Evolutionary conservation across 2,329 filamentous ascomycete genomes (phyloP).

Genomic region (Arachnomyces sp.): DNA sequence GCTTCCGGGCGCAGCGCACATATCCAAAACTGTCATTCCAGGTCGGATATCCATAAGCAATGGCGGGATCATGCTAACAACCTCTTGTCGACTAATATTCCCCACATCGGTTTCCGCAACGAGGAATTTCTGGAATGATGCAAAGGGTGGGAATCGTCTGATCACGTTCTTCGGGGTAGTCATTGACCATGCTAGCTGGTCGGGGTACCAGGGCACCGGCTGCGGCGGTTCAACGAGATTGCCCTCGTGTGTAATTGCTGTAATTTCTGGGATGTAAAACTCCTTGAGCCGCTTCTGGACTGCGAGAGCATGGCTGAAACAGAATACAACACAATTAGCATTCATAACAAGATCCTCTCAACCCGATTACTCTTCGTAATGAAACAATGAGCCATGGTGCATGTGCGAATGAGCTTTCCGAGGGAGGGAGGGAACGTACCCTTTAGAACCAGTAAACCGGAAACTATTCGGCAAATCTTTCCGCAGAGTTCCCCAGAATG

Average conservation of each 20-base stretch:
- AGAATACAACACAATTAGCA: conserved; percentile 7
- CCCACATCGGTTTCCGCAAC: conserved; percentile 95
- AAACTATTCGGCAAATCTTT: conserved; percentile 94
- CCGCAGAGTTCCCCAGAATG: conserved; percentile 77
- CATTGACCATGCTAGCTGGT: conserved; percentile 94
- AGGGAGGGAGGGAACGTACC: conserved; percentile 44
- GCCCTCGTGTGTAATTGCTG: conserved; percentile 76
- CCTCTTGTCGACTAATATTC: conserved; percentile 95
- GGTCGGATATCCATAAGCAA: conserved; percentile 85
- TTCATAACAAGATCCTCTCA: conserved; percentile 1
- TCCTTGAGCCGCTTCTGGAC: conserved; percentile 84
- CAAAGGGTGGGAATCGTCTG: conserved; percentile 86
- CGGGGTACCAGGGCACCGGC: conserved; percentile 85
- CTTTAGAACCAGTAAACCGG: conserved; percentile 91
- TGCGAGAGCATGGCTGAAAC: conserved; percentile 70
- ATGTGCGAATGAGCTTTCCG: neutral
- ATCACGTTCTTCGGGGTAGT: conserved; percentile 95
- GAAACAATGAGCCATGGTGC: neutral
- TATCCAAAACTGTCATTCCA: conserved; percentile 86
- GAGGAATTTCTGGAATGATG: conserved; percentile 93
- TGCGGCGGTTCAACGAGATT: conserved; percentile 72
- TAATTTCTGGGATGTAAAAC: conserved; percentile 85
- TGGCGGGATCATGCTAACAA: conserved; percentile 98
- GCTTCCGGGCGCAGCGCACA: conserved; percentile 94
- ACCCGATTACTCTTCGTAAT: conserved; percentile 3